A percentile compares a stretch with the other conserved stretches of the same genome.
Evolutionary conservation across 2,329 filamentous ascomycete genomes (phyloP).

Genomic region (Pseudogymnoascus sp.): DNA sequence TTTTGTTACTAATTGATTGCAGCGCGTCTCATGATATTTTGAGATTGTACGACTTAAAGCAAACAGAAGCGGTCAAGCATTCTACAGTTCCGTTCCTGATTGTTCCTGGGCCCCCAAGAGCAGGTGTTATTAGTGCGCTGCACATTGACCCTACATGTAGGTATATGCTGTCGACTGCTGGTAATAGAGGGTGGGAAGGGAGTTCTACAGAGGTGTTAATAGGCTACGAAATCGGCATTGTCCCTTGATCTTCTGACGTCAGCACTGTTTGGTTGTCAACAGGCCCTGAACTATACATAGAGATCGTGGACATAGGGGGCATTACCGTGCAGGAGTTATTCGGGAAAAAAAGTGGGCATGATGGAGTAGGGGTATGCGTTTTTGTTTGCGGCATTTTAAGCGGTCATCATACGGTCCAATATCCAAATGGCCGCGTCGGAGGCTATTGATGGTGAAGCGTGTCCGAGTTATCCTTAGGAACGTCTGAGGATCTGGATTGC

Average conservation of each 20-base stretch:
- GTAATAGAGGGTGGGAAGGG: constrained; percentile 93
- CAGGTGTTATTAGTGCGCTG: constrained; percentile 78
- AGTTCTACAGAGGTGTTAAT: constrained; percentile 81
- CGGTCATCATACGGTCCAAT: background rate
- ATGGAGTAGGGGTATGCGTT: background rate
- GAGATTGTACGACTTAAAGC: constrained; percentile 79
- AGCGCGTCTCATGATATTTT: constrained; percentile 91
- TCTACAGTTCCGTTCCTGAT: constrained; percentile 92
- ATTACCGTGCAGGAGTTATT: background rate
- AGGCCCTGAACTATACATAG: background rate
- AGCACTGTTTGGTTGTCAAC: background rate
- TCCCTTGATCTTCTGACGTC: background rate
- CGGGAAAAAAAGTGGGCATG: background rate
- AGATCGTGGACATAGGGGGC: background rate
- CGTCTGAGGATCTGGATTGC: background rate
- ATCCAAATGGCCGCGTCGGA: background rate
- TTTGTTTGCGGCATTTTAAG: background rate
- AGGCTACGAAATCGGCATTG: constrained; percentile 73
- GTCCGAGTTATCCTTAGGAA: background rate
- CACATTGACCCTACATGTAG: constrained; percentile 82
- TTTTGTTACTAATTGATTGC: constrained; percentile 8
- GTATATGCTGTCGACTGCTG: constrained; percentile 87
- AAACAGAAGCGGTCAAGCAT: constrained; percentile 56
- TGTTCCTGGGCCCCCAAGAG: constrained; percentile 74
- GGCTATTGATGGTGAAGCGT: background rate